Conservation (phyloP, 352 stramenopile genomes). For the Pythium sukuiense region DNA sequence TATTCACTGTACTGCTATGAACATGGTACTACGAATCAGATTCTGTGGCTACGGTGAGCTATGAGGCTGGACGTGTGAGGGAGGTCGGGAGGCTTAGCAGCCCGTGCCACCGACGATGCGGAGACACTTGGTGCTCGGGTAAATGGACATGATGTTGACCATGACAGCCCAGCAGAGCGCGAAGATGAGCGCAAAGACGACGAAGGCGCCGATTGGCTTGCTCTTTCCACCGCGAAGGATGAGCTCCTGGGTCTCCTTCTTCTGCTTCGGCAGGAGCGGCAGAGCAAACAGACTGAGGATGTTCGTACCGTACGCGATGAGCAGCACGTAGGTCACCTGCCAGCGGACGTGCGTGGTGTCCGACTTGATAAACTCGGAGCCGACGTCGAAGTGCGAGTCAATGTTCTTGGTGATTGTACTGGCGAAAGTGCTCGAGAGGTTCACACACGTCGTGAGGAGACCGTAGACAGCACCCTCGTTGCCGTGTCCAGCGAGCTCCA, state of each 20-base stretch:
- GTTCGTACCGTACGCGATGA: constrained; percentile 23
- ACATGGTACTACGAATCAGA: too few relatives aligned
- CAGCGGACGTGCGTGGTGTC: constrained; percentile 17
- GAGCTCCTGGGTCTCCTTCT: constrained; percentile 21
- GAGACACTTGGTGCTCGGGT: neutral
- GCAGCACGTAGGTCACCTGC: constrained; percentile 19
- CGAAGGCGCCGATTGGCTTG: neutral
- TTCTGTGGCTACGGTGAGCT: too few relatives aligned
- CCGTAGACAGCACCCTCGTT: constrained; percentile 26
- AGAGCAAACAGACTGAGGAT: constrained; percentile 16
- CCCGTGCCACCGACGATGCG: neutral
- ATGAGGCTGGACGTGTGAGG: too few relatives aligned
- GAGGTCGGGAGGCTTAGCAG: neutral
- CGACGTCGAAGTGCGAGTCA: constrained; percentile 17
- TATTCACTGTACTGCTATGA: too few relatives aligned
- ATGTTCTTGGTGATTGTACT: constrained; percentile 23
- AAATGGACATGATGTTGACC: neutral
- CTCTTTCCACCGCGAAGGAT: neutral
- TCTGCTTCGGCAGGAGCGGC: constrained; percentile 24
- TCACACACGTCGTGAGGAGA: constrained; percentile 24
- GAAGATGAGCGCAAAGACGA: neutral
- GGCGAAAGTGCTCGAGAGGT: constrained; percentile 19
- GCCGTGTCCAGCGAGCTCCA: constrained; percentile 29
- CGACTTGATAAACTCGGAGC: constrained; percentile 12
- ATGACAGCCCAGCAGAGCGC: neutral